A percentile compares a stretch with the other conserved stretches of the same genome.
These are phyloP conservation scores for Lentinula aciculospora DNA, from an alignment of 768 basidiomycete genomes.

Conservation along the genomic window DNA sequence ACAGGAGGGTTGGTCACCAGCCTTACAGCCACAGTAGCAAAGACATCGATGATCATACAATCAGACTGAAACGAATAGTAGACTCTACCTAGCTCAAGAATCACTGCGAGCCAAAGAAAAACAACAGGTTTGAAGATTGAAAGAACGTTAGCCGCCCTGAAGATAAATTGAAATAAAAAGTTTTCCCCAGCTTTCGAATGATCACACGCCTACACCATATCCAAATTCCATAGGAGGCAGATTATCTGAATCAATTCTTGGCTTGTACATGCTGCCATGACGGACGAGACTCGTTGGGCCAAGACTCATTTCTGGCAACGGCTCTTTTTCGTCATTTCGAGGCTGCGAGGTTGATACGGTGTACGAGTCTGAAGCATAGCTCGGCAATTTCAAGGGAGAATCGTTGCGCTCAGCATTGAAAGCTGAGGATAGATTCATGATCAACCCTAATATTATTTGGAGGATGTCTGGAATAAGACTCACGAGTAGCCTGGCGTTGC, in stretches of 20 bases:
- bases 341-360: background rate
- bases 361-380: background rate
- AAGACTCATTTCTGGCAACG: background rate
- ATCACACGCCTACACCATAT: slow-evolving; percentile 3
- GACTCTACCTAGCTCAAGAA: no score
- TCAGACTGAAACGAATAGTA: no score
- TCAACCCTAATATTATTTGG: background rate
- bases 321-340: background rate
- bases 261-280: slow-evolving; percentile 6
- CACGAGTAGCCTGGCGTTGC: background rate
- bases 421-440: background rate
- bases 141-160: no score
- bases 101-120: no score
- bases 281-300: background rate
- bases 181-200: background rate
- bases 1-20: no score
- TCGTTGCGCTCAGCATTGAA: background rate
- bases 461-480: background rate
- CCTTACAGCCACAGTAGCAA: no score
- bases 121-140: no score
- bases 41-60: no score
- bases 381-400: background rate
- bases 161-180: no score
- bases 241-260: background rate
- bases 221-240: slow-evolving; percentile 2